Conservation (phyloP, 805 yeast genomes). For the Ogataea methanolica region DNA sequence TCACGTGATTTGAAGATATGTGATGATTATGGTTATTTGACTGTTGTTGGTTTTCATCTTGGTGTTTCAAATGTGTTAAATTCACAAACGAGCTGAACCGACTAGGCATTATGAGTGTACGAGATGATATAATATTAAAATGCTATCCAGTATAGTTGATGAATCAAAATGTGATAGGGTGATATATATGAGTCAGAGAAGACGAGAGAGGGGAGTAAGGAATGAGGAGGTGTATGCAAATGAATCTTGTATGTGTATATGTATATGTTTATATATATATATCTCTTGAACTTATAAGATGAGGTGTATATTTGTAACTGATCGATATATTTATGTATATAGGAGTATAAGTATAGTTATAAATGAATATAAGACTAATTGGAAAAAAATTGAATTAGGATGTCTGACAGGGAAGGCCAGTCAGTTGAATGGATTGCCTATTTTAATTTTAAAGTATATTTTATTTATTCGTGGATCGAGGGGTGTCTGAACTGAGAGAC, state of each 20-base stretch:
- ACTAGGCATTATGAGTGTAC: constrained; percentile 20
- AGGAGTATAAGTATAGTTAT: too few relatives aligned
- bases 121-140: not conserved
- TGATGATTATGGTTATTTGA: not conserved
- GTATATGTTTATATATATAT: not conserved
- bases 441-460: too few relatives aligned
- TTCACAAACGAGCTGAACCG: constrained; percentile 26
- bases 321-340: too few relatives aligned
- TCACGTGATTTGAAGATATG: constrained; percentile 2
- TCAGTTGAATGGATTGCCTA: too few relatives aligned
- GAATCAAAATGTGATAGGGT: not conserved
- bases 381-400: too few relatives aligned
- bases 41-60: constrained; percentile 14
- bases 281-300: not conserved
- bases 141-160: not conserved
- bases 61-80: constrained; percentile 20
- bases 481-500: too few relatives aligned
- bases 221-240: not conserved
- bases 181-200: not conserved
- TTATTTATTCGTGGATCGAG: too few relatives aligned
- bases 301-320: too few relatives aligned
- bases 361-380: too few relatives aligned
- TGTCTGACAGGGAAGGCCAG: too few relatives aligned
- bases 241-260: not conserved
- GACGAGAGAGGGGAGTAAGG: not conserved